These are phyloP conservation scores for Westerdykella ornata DNA, from an alignment of 2,329 filamentous ascomycete genomes.

Conservation along the genomic window DNA sequence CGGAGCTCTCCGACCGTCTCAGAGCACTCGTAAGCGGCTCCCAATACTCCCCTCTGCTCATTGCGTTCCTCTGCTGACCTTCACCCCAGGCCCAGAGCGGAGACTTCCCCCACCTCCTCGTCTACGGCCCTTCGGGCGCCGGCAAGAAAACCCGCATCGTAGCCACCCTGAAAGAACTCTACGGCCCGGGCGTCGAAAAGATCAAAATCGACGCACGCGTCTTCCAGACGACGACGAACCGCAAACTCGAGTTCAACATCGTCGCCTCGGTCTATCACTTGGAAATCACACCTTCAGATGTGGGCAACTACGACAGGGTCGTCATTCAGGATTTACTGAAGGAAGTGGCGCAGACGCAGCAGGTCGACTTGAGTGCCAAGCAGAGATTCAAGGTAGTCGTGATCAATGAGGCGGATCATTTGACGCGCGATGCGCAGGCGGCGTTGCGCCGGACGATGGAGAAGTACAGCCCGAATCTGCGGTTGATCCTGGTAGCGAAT, in stretches of 20 bases:
- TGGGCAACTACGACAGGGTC: conserved; percentile 92
- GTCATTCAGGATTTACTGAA: conserved; percentile 94
- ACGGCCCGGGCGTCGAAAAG: conserved; percentile 95
- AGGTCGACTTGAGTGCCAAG: conserved; percentile 86
- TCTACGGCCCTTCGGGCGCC: conserved; percentile 92
- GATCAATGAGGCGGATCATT: conserved; percentile 95
- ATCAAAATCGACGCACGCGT: conserved; percentile 98
- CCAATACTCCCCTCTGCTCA: conserved; percentile 2
- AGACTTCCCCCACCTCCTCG: conserved; percentile 94
- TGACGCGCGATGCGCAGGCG: conserved; percentile 90
- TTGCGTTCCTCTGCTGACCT: conserved; percentile 9
- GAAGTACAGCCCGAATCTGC: conserved; percentile 93
- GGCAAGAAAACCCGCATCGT: conserved; percentile 98
- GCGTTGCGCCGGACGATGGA: conserved; percentile 95
- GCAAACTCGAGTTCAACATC: conserved; percentile 99
- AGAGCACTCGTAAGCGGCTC: conserved; percentile 75
- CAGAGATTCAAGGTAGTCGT: conserved; percentile 98
- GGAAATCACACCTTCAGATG: conserved; percentile 95
- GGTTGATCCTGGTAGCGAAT: conserved; percentile 87
- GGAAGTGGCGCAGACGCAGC: conserved; percentile 96
- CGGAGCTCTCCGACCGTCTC: conserved; percentile 79
- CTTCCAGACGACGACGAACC: conserved; percentile 91
- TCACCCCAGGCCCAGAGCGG: conserved; percentile 69
- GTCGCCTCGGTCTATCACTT: conserved; percentile 96
- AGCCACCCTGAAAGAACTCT: conserved; percentile 89